Percentiles rank a stretch among this genome's conserved stretches.
Evolutionary conservation across 2,329 filamentous ascomycete species (phyloP).

Genomic region (Penicillium thymicola): DNA sequence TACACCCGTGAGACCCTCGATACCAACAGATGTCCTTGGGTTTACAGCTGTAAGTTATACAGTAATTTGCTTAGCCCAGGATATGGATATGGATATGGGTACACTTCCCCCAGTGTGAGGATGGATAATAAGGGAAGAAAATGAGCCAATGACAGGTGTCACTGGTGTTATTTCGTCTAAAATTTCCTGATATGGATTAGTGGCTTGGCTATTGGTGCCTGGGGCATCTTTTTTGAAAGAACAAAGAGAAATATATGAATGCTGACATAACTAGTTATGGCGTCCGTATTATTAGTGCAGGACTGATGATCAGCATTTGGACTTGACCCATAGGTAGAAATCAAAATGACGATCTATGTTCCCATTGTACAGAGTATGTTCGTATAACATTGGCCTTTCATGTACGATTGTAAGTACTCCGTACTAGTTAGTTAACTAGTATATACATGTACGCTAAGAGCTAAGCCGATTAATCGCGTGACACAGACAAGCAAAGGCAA

Average conservation of each 20-base stretch:
- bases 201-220: not conserved
- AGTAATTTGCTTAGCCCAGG: not conserved
- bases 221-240: not conserved
- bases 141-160: not conserved
- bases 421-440: too few relatives aligned
- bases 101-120: not conserved
- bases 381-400: not conserved
- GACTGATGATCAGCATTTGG: not conserved
- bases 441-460: too few relatives aligned
- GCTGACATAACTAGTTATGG: not conserved
- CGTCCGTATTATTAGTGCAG: not conserved
- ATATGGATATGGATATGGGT: not conserved
- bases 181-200: not conserved
- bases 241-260: not conserved
- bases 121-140: not conserved
- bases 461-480: not conserved
- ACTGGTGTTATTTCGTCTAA: not conserved
- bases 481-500: not conserved
- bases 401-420: not conserved
- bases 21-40: not conserved
- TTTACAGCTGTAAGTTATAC: not conserved
- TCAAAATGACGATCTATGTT: not conserved
- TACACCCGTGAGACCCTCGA: not conserved
- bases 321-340: not conserved
- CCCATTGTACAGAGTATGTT: not conserved